phyloP scores from a whole-genome alignment of 768 basidiomycete genomes.

The Serendipita sp. region DNA sequence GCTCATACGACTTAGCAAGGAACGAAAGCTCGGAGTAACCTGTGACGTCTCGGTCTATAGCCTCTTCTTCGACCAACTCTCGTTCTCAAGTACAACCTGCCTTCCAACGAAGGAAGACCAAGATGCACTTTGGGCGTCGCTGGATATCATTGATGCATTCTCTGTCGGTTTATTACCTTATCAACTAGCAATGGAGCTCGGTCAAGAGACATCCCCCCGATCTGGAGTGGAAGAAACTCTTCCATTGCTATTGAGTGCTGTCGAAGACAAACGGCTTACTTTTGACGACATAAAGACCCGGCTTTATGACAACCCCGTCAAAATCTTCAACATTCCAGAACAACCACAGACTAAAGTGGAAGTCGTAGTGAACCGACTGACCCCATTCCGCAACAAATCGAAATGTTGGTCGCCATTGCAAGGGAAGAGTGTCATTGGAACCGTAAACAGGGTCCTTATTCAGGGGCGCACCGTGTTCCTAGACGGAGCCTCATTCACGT shows the following conservation, averaged over 20 bases:
- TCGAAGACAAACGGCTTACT: conserved; percentile 59
- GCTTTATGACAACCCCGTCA: conserved; percentile 79
- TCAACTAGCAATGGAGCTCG: conserved; percentile 46
- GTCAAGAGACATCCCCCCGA: conserved; percentile 42
- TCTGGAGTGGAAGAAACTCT: conserved; percentile 80
- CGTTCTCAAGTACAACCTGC: conserved; percentile 46
- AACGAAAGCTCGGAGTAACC: conserved; percentile 82
- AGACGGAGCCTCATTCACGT: conserved; percentile 55
- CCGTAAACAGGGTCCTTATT: conserved; percentile 79
- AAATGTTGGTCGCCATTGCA: conserved; percentile 74
- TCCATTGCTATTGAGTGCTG: conserved; percentile 75
- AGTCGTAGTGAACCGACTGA: conserved; percentile 69
- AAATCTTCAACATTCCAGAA: conserved; percentile 82
- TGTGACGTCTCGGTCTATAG: conserved; percentile 90
- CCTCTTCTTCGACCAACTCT: conserved; percentile 68
- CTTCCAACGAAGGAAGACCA: conserved; percentile 69
- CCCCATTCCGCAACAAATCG: conserved; percentile 33
- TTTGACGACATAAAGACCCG: conserved; percentile 69
- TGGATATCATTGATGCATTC: conserved; percentile 77
- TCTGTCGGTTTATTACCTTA: conserved; percentile 79
- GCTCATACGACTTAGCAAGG: conserved; percentile 87
- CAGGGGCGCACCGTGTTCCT: conserved; percentile 80
- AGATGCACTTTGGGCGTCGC: conserved; percentile 65
- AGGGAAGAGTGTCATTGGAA: conserved; percentile 43
- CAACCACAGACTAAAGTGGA: conserved; percentile 79